Evolutionary conservation across 306 rosid species (phyloP).

Genomic region (Senna tora): DNA sequence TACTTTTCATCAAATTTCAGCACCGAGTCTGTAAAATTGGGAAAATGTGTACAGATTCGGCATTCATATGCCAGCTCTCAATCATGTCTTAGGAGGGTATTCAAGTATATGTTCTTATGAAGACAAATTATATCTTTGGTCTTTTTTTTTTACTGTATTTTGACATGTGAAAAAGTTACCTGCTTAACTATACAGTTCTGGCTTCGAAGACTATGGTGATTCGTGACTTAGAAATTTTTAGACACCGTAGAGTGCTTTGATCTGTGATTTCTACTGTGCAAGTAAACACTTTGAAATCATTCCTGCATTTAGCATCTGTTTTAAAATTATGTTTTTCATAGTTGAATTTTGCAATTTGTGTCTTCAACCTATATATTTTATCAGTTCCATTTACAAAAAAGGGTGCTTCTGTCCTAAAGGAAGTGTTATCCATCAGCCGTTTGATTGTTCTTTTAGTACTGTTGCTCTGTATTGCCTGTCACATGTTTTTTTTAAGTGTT

Average conservation of each 20-base stretch:
- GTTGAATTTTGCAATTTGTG: not conserved
- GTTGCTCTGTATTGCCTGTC: constrained; percentile 21
- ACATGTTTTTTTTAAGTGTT: not conserved
- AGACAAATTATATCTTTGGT: not conserved
- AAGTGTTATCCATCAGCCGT: constrained; percentile 10
- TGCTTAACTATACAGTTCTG: constrained; percentile 2
- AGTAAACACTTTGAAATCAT: not conserved
- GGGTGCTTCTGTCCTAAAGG: not conserved
- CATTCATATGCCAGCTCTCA: not conserved
- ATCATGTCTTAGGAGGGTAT: not conserved
- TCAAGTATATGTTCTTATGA: constrained; percentile 1
- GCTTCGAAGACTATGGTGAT: not conserved
- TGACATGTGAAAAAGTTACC: not conserved
- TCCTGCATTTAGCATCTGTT: not conserved
- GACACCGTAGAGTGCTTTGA: not conserved
- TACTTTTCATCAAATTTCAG: not conserved
- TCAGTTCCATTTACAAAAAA: not conserved
- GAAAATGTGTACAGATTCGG: not conserved
- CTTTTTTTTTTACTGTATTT: not conserved
- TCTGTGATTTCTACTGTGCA: constrained; percentile 3
- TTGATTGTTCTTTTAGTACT: constrained; percentile 16
- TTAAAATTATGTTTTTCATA: not conserved
- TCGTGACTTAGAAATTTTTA: not conserved
- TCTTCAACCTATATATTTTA: not conserved
- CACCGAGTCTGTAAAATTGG: not conserved